Percentiles rank a stretch among this genome's conserved stretches.
These are phyloP conservation scores for Microdochium bolleyi DNA, from an alignment of 2,329 filamentous ascomycete genomes.

Conservation along the genomic window DNA sequence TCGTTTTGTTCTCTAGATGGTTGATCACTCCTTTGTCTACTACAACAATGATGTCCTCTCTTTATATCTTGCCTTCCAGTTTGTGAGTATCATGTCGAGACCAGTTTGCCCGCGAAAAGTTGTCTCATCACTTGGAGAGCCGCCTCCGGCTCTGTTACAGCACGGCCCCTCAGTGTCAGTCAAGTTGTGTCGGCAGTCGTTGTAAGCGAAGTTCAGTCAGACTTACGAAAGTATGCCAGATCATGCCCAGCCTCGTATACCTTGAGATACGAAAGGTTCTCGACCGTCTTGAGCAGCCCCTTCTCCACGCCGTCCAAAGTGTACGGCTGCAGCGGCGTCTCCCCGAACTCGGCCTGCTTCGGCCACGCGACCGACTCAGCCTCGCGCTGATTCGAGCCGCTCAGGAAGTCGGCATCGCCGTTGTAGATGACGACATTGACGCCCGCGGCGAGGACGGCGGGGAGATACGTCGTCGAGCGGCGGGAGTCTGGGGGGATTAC, in stretches of 20 bases:
- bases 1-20: too few relatives aligned
- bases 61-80: too few relatives aligned
- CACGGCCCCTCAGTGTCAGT: too few relatives aligned
- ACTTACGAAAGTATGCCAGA: constrained; percentile 34
- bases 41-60: too few relatives aligned
- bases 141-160: not conserved
- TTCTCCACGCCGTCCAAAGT: constrained; percentile 36
- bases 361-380: constrained; percentile 36
- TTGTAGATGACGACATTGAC: constrained; percentile 45
- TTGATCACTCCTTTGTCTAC: too few relatives aligned
- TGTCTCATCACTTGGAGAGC: not conserved
- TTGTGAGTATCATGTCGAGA: not conserved
- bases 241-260: constrained; percentile 38
- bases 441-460: constrained; percentile 35
- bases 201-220: too few relatives aligned
- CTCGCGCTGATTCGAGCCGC: constrained; percentile 43
- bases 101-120: not conserved
- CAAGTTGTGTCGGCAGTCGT: too few relatives aligned
- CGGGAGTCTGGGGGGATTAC: constrained; percentile 28
- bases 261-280: constrained; percentile 39
- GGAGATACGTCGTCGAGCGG: constrained; percentile 32
- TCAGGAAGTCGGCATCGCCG: constrained; percentile 50
- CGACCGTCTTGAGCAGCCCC: constrained; percentile 41
- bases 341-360: constrained; percentile 29
- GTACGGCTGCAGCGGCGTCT: constrained; percentile 28